These are phyloP conservation scores for Poronia punctata DNA, from an alignment of 495 filamentous ascomycete genomes.

Conservation along the genomic window DNA sequence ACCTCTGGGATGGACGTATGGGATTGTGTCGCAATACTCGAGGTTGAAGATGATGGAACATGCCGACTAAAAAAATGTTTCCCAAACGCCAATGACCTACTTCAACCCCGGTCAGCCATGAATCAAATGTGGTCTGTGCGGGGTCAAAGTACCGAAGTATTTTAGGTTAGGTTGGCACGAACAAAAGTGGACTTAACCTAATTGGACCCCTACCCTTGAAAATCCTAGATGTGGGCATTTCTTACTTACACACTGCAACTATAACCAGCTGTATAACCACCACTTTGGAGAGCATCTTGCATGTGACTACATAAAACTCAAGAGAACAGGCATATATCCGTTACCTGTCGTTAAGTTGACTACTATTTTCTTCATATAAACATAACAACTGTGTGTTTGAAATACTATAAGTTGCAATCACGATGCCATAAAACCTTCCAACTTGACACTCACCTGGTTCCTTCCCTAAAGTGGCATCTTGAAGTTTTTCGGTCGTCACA, in stretches of 20 bases:
- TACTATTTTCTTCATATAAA: no score
- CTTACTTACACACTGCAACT: no score
- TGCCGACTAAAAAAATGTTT: constrained; percentile 10
- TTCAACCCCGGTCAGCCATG: not conserved
- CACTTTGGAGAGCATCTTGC: no score
- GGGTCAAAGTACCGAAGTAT: no score
- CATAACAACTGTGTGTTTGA: no score
- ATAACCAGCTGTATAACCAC: no score
- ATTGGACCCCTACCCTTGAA: constrained; percentile 2
- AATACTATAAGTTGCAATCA: constrained; percentile 3
- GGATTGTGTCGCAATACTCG: constrained; percentile 3
- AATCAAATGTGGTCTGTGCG: constrained; percentile 10
- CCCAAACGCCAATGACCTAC: not conserved
- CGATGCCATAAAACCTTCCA: not conserved
- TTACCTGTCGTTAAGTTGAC: no score
- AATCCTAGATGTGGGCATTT: constrained; percentile 9
- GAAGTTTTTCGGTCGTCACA: not conserved
- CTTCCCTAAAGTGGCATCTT: not conserved
- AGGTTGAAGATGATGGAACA: constrained; percentile 5
- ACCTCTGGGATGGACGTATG: not conserved
- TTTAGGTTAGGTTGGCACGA: no score
- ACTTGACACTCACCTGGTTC: not conserved
- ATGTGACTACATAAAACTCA: no score
- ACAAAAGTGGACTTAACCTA: no score
- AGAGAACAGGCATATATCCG: no score